These are phyloP conservation scores for Saccharomyces hybrid DNA, from an alignment of 1,139 yeast species.

Conservation along the genomic window DNA sequence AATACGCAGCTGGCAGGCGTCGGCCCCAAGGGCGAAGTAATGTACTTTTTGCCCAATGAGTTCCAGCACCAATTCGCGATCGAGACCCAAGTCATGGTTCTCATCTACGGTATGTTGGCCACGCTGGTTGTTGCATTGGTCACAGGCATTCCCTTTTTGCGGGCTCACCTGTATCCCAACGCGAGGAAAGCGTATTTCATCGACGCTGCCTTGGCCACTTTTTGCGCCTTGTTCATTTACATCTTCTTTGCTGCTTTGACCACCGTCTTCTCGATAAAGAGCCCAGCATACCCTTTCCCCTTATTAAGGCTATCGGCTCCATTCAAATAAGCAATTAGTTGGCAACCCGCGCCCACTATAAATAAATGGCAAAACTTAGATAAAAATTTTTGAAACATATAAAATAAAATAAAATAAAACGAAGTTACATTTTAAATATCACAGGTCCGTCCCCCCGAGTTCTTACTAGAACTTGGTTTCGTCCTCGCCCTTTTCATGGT, in stretches of 20 bases:
- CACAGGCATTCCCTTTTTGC: conserved; percentile 41
- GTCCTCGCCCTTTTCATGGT: conserved; percentile 1
- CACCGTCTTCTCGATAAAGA: conserved; percentile 49
- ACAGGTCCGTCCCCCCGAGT: not conserved
- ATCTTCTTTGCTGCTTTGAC: conserved; percentile 48
- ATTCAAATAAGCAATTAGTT: conserved; percentile 5
- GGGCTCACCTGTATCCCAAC: conserved; percentile 24
- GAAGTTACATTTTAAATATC: not conserved
- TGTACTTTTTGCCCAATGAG: conserved; percentile 54
- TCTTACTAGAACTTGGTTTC: not conserved
- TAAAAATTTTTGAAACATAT: not conserved
- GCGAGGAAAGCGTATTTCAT: conserved; percentile 31
- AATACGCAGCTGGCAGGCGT: conserved; percentile 61
- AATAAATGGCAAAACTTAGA: not conserved
- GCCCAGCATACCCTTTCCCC: conserved; percentile 53
- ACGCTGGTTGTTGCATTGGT: conserved; percentile 43
- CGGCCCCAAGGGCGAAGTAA: conserved; percentile 46
- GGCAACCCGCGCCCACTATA: not conserved
- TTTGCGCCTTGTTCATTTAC: conserved; percentile 38
- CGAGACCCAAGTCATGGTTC: conserved; percentile 70
- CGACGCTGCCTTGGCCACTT: conserved; percentile 39
- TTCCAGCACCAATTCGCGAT: conserved; percentile 73
- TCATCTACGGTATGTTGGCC: conserved; percentile 53
- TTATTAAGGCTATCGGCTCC: conserved; percentile 29
- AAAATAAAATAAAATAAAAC: not conserved